Base-by-base conservation (phyloP, 2,329 filamentous ascomycete species). In the Sporothrix inflata region DNA sequence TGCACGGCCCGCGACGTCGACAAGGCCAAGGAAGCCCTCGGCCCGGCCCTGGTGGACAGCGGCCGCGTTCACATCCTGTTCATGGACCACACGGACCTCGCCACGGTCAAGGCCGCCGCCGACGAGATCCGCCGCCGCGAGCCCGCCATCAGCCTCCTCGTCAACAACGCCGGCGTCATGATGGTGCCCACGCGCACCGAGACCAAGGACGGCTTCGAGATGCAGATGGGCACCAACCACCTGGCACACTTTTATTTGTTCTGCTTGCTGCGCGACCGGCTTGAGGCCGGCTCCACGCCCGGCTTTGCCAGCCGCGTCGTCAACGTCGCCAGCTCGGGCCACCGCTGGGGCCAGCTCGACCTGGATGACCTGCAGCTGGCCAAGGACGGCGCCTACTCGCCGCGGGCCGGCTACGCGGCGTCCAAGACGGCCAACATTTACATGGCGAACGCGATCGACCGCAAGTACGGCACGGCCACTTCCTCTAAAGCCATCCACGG, bases 221-320 rank as follows among this genome's bases (percentile, higher is more conserved):
- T 77, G 0, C 86, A 88, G 72, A 84, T 88, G 73, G 85, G 81
- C 51, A 84, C 81, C 7, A 87, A 87, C 75, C 83, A 88, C 75
- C 78, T 88, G 3, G 80, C 78, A 1, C 85, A 87, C 76, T 88
- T 88, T 78, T 81, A 87, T 0, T 80, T 88, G 11, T 85, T 87
- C 75, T 80, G 85, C 42, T 80, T 86, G 3, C 79, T 88, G 60
- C 83, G 83, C 70, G 78, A 80, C 7, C 76, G 80, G 0, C 77
- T 87, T 5, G 77, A 86, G 2, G 76, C 79, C 2, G 81, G 81
- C 1, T 76, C 81, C 1, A 83, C 80, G 0, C 77, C 81, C 0
- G 75, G 76, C 0, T 85, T 83, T 67, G 74, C 79, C 14, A 84
- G 81, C 14, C 81, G 86, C 11, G 83, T 87, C 7, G 80, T 88